Evolutionary conservation across 169 alveolate species (phyloP), one percentile per base, ranked within the genome.

Genomic region (Plasmodium gallinaceum): DNA sequence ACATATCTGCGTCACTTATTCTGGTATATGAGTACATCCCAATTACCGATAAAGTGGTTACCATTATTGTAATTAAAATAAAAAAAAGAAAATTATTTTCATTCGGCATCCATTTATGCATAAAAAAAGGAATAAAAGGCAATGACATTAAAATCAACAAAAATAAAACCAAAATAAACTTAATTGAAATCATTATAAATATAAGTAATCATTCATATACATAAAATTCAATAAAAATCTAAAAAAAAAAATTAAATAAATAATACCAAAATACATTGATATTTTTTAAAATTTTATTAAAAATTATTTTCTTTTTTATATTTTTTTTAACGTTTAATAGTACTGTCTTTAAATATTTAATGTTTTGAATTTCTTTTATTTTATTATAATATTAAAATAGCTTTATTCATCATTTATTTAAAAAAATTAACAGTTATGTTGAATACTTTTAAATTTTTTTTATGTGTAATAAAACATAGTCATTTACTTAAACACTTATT

Each of bases 121-220:
- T 26, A 24, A 60, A 65, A 46, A 74, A 74, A 51, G 88, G 88
- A 60, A 60, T 16, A 37, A 74, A 74, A 43, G 74, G 88, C 7
- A 60, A 14, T 22, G 64, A 74, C 74, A 74, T 74, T 6, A 74
- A 18, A 61, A 54, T 42, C 45, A 74, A 24, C 42, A 74, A n/a
- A 16, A 74, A 37, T 26, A 74, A 65, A 51, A 74, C 18, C 26
- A 74, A 48, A 65, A 18, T 16, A 54, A 60, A 75, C 62, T 75
- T 75, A 10, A 75, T 39, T n/a, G 71, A 75, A 61, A 75, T 58
- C 88, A 74, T 74, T 60, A 0, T 74, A 58, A n/a, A 32, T 20
- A 57, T 6, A 43, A 45, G n/a, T 24, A 22, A 54, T 32, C 48
- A 10, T 24, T 16, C 20, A 62, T 24, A 7, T 62, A 24, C 18